phyloP scores from a whole-genome alignment of 495 filamentous ascomycete species.

The Trichoderma orchidacearum region DNA sequence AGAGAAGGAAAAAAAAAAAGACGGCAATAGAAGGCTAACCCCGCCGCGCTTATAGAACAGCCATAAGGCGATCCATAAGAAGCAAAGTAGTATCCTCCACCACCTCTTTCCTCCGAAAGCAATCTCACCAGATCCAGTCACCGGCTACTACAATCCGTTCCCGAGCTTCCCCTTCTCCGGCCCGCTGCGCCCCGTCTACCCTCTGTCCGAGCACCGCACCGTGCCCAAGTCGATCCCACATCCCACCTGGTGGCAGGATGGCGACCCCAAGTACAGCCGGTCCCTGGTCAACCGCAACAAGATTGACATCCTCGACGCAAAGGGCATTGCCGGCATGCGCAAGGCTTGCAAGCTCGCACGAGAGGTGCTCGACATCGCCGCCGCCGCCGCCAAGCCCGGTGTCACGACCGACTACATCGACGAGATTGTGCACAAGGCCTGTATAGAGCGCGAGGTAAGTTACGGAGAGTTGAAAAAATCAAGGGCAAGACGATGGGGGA shows the following conservation, averaged over 20 bases:
- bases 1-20: not conserved
- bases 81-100: slow-evolving; percentile 62
- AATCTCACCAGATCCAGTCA: slow-evolving; percentile 82
- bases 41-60: slow-evolving; percentile 36
- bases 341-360: slow-evolving; percentile 80
- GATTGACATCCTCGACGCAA: slow-evolving; percentile 65
- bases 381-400: slow-evolving; percentile 64
- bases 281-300: slow-evolving; percentile 56
- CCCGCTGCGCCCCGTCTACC: slow-evolving; percentile 73
- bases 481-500: no score
- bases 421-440: slow-evolving; percentile 90
- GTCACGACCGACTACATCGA: slow-evolving; percentile 96
- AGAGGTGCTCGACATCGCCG: slow-evolving; percentile 89
- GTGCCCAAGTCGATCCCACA: slow-evolving; percentile 70
- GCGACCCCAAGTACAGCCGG: slow-evolving; percentile 69
- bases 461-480: not conserved
- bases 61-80: slow-evolving; percentile 83
- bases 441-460: slow-evolving; percentile 77
- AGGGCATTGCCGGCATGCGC: slow-evolving; percentile 74
- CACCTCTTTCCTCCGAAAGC: slow-evolving; percentile 56
- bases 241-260: slow-evolving; percentile 75
- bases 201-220: slow-evolving; percentile 57
- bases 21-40: not conserved
- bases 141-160: slow-evolving; percentile 80
- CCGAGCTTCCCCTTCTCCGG: slow-evolving; percentile 76